A percentile compares a stretch with the other conserved stretches of the same genome.
These are phyloP conservation scores for Phaeosphaeriaceae sp. DNA, from an alignment of 2,329 filamentous ascomycete genomes.

Conservation along the genomic window DNA sequence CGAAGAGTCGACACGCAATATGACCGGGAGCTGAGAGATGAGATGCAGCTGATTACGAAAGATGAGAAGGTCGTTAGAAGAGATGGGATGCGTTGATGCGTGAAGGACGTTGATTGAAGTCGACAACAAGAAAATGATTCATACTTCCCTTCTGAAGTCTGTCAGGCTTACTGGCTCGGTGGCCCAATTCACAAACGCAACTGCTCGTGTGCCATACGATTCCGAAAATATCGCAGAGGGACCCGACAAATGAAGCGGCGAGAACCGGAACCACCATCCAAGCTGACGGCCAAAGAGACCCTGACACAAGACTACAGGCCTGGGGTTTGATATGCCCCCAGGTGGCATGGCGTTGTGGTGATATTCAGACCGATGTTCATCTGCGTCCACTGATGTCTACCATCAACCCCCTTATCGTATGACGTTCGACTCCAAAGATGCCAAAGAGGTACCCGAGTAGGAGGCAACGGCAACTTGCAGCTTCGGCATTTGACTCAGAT, in stretches of 20 bases:
- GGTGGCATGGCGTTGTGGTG: neutral
- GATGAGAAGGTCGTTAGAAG: neutral
- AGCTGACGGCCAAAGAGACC: neutral
- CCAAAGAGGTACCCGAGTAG: slow-evolving; percentile 2
- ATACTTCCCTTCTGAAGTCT: slow-evolving; percentile 13
- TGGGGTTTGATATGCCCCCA: slow-evolving; percentile 3
- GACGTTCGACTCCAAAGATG: slow-evolving; percentile 7
- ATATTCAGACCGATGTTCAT: neutral
- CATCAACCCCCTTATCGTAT: slow-evolving; percentile 1
- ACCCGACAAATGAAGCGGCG: neutral
- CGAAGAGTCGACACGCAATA: neutral
- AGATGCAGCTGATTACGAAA: neutral
- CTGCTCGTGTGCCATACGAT: slow-evolving; percentile 8
- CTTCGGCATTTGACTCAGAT: neutral
- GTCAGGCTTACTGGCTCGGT: neutral
- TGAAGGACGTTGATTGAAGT: slow-evolving; percentile 1
- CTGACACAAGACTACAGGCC: slow-evolving; percentile 1
- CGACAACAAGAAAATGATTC: slow-evolving; percentile 6
- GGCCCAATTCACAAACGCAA: neutral
- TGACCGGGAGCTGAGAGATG: neutral
- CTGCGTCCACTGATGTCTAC: slow-evolving; percentile 1
- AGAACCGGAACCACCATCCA: neutral
- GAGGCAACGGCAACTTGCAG: neutral
- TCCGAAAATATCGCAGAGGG: slow-evolving; percentile 3
- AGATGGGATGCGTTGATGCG: neutral